Base-by-base conservation (phyloP, 2,329 filamentous ascomycete genomes). In the Myriangium duriaei region DNA sequence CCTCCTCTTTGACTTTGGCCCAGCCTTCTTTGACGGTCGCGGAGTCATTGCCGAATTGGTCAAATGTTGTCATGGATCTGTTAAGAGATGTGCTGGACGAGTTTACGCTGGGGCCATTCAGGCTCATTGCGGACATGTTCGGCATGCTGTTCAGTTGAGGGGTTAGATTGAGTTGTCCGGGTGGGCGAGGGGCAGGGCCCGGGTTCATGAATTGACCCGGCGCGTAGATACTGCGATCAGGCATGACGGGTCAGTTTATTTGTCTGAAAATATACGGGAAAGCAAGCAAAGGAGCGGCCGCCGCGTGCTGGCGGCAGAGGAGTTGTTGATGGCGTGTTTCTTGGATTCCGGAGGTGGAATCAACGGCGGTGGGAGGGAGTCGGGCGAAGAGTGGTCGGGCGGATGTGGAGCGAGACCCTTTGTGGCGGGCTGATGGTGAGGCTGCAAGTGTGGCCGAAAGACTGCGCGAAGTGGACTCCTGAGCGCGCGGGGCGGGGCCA, bases 121-220 rank as follows among this genome's bases (percentile, higher is more conserved):
- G 69, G 53, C 72, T 79, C 69, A 88, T 52, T 79, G 81, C 42
- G 79, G 41, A 80, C 68, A 88, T 84, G 61, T 78, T 87, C 11
- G 80, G 76, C 14, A 83, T 68, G 56, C 78, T 83, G 51, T 67
- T 64, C 45, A 76, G 73, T 56, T 74, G 81, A 44, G 79, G 86
- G 30, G 81, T 85, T 43, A 92, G 71, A 51, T 79, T 78, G 49
- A 94, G 74, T 54, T 53, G 54, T 54, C 91, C 83, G 13, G 88
- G 91, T 44, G 91, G 88, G 52, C 82, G 80, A 48, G 91, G 91
- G 49, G 91, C 88, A 51, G 91, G 88, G 47, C 91, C 86, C 45
- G 91, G 86, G 61, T 96, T 96, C 82, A 96, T 92, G 66, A 96
- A 96, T 51, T 77, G 73, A 46, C 72, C 70, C 43, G 69, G 62